Evolutionary conservation across 371 early-diverging fungal species (phyloP), one percentile per base, ranked within the genome.

Genomic region (Mortierella sp.): DNA sequence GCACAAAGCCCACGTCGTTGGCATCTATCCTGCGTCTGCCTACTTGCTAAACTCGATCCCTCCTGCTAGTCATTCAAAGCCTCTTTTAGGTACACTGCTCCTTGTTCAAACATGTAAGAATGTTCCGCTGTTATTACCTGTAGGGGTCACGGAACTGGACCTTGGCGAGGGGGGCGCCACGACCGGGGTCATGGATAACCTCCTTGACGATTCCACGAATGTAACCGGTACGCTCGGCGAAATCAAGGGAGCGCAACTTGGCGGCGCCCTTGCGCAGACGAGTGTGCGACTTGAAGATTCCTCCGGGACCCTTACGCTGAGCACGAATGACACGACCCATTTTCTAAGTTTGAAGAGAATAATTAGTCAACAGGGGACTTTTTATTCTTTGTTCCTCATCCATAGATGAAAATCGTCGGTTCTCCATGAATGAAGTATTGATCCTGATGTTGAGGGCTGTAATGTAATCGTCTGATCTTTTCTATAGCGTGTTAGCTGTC

Each of bases 161-260:
- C 91, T 95, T 95, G 89, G 99, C 99, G 62, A 99, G 94, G 61
- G 99, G 99, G 83, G 99, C 99, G 88, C 99, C 99, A 91, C 99
- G 96, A 84, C 99, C 99, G 76, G 99, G 95, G 88, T 99, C 99
- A 92, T 99, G 99, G 83, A 99, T 91, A 85, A 99, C 99, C 87
- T 98, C 98, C 93, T 98, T 96, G 83, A 99, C 96, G 83, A 98
- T 87, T 83, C 99, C 99, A 73, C 97, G 92, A 82, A 94, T 86
- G 90, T 98, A 99, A 81, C 99, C 98, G 85, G 97, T 91, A 84
- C 98, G 95, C 92, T 99, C 99, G 76, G 98, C 93, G 84, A 86
- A 99, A 89, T 99, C 99, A 71, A 95, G 85, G 72, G 95, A 86
- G 80, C 99, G 91, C 87, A 94, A 89, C 90, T 96, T 94, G 82